A percentile compares a stretch with the other conserved stretches of the same genome.
Conservation (phyloP, 352 stramenopile species). For the Thalassiosira exigua region DNA sequence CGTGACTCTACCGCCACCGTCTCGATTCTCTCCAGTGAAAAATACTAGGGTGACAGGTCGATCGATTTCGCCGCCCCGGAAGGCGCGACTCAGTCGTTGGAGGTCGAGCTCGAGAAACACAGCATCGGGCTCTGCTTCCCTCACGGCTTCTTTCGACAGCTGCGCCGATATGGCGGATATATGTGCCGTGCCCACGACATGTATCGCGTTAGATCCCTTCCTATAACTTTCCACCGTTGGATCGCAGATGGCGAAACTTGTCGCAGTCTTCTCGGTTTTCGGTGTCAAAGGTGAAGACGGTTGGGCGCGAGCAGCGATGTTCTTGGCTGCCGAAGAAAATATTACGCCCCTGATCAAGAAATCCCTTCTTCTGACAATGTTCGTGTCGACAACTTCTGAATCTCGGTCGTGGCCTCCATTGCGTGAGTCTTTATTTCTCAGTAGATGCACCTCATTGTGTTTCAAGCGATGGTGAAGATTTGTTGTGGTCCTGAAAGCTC, state of each 20-base stretch:
- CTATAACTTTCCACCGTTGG: conserved; percentile 43
- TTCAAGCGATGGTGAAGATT: too few relatives aligned
- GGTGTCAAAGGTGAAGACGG: background rate
- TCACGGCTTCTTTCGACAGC: conserved; percentile 35
- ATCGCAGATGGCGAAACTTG: conserved; percentile 29
- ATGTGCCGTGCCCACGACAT: conserved; percentile 46
- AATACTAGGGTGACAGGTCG: conserved; percentile 37
- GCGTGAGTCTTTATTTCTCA: too few relatives aligned
- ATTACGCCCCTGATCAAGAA: too few relatives aligned
- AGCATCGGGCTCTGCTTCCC: conserved; percentile 39
- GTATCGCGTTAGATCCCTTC: conserved; percentile 43
- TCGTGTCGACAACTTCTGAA: too few relatives aligned
- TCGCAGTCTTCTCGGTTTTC: background rate
- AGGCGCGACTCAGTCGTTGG: conserved; percentile 38
- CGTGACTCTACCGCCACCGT: conserved; percentile 13
- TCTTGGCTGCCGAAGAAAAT: too few relatives aligned
- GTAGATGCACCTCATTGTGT: too few relatives aligned
- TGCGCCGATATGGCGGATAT: conserved; percentile 32
- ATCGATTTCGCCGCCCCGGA: conserved; percentile 31
- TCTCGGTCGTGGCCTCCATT: too few relatives aligned
- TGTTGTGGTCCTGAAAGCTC: too few relatives aligned
- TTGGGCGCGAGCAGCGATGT: too few relatives aligned
- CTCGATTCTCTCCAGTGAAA: conserved; percentile 27
- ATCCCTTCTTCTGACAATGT: too few relatives aligned
- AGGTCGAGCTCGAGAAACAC: conserved; percentile 47